These are phyloP conservation scores for Psilocybe azurescens DNA, from an alignment of 768 basidiomycete genomes.

Conservation along the genomic window DNA sequence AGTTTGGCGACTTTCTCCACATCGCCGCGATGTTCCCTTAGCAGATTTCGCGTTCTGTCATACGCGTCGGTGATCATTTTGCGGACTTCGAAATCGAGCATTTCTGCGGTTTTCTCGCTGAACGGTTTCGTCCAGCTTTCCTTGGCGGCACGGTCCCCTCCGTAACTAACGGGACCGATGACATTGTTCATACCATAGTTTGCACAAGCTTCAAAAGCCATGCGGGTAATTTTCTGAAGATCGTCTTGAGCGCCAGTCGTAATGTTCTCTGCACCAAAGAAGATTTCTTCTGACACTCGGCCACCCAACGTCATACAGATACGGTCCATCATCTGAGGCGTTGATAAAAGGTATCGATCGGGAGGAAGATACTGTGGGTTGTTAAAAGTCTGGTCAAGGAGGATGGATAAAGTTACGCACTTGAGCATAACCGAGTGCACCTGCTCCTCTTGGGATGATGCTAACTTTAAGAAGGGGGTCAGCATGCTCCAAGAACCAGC, in stretches of 20 bases:
- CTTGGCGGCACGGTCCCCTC: slow-evolving; percentile 81
- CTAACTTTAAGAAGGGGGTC: slow-evolving; percentile 97
- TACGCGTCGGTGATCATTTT: slow-evolving; percentile 96
- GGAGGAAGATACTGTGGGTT: slow-evolving; percentile 82
- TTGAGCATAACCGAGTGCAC: slow-evolving; percentile 96
- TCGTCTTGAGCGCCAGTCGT: slow-evolving; percentile 99
- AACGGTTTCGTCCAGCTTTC: slow-evolving; percentile 97
- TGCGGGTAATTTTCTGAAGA: slow-evolving; percentile 95
- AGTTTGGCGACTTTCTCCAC: slow-evolving; percentile 94
- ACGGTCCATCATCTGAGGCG: slow-evolving; percentile 91
- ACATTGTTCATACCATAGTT: slow-evolving; percentile 97
- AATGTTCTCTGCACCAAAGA: slow-evolving; percentile 90
- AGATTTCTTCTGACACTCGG: slow-evolving; percentile 97
- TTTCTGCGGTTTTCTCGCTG: slow-evolving; percentile 95
- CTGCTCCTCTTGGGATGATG: slow-evolving; percentile 96
- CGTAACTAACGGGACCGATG: slow-evolving; percentile 97
- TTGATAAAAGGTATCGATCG: slow-evolving; percentile 94
- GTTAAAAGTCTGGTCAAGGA: slow-evolving; percentile 3
- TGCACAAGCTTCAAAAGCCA: slow-evolving; percentile 95
- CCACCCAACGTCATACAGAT: slow-evolving; percentile 99
- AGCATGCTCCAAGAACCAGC: slow-evolving; percentile 98
- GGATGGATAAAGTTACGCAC: slow-evolving; percentile 42
- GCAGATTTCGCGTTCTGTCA: slow-evolving; percentile 77
- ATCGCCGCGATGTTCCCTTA: slow-evolving; percentile 81
- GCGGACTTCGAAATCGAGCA: slow-evolving; percentile 89